Evolutionary conservation across 345 rosid genomes (phyloP).

Genomic region (Eucalyptus cloeziana): DNA sequence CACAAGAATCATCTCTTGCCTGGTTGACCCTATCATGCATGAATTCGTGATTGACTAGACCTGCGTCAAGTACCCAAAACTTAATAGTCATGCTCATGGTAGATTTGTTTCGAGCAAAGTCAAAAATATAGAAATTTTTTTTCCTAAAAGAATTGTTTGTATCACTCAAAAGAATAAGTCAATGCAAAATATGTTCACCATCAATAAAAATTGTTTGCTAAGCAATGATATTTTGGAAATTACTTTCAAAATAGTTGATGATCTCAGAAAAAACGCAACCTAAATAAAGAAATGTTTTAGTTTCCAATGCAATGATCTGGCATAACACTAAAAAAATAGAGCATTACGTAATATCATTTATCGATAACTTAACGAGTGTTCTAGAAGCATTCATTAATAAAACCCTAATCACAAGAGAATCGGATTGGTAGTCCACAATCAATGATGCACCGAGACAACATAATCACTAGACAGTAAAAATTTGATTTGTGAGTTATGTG

Average conservation of each 20-base stretch:
- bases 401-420: not conserved
- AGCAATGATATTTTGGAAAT: not conserved
- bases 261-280: not conserved
- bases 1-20: no score
- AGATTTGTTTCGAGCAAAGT: not conserved
- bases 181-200: not conserved
- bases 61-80: not conserved
- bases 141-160: not conserved
- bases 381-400: rapidly evolving
- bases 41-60: no score
- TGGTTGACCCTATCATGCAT: no score
- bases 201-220: not conserved
- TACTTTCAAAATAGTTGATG: not conserved
- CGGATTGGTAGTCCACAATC: rapidly evolving
- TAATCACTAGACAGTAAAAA: not conserved
- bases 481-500: not conserved
- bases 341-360: not conserved
- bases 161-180: not conserved
- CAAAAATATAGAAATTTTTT: rapidly evolving
- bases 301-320: not conserved
- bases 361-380: not conserved
- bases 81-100: not conserved
- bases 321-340: rapidly evolving
- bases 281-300: not conserved
- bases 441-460: not conserved